Base-by-base conservation (phyloP, 371 early-diverging fungal genomes). In the Mortierella sp. region DNA sequence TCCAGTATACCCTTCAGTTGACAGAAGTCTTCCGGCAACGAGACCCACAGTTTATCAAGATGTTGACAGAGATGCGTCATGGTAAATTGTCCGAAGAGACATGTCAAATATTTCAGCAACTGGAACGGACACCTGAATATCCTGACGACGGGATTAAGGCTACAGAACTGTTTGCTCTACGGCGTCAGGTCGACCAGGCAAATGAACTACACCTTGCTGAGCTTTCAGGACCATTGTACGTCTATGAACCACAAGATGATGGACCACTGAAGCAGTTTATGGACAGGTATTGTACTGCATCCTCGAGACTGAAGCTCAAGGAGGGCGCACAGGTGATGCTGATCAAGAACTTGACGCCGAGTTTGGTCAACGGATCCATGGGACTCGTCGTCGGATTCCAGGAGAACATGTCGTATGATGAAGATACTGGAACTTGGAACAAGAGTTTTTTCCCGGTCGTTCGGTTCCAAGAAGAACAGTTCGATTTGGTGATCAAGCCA, bases 311-410 rank as follows among this genome's bases (percentile, higher is more conserved):
- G 5, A 82, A 84, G 30, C 81, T 97, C 24, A 94, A 94, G 72
- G 54, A 78, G 21, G 82, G 86, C 46, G 93, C 96, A 0, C 97
- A 95, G 58, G 98, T 97, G 4, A 91, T 97, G 89, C 83, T 97
- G 34, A 67, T 93, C 26, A 92, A 93, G 60, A 97, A 97, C 67
- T 63, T 91, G 64, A 80, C 78, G 0, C 30, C 65, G 5, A 85
- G 83, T 0, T 80, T 97, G 6, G 95, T 95, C 23, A 97, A 97
- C 67, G 97, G 97, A 26, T 86, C 90, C 8, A 81, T 92, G 38
- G 97, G 97, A 5, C 82, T 89, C 0, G 87, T 97, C 0, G 80
- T 71, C 0, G 82, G 86, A 0, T 93, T 91, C 64, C 63, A 72
- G 55, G 39, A 61, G 19, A 70, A 67, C 10, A 38, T 18, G 21